These are phyloP conservation scores for Ramularia endophylla DNA, from an alignment of 2,329 filamentous ascomycete species.

Conservation along the genomic window DNA sequence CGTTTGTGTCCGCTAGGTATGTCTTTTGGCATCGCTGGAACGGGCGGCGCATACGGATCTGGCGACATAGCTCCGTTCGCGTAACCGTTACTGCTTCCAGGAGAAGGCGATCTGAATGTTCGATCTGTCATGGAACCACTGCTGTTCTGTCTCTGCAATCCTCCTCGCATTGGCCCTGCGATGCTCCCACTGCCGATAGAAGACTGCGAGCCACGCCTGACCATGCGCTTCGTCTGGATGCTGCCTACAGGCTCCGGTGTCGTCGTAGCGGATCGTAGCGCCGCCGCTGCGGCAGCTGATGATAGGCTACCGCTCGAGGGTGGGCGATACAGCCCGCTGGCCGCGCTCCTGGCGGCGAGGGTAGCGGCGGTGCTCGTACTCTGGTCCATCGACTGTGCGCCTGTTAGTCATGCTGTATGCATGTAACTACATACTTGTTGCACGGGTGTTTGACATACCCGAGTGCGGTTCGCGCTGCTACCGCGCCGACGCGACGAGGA, in stretches of 20 bases:
- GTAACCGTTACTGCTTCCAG: conserved; percentile 33
- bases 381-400: conserved; percentile 45
- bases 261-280: conserved; percentile 69
- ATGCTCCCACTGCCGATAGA: conserved; percentile 52
- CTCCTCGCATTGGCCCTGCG: conserved; percentile 33
- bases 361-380: conserved; percentile 67
- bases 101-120: conserved; percentile 75
- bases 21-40: conserved; percentile 58
- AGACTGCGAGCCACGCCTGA: conserved; percentile 66
- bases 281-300: conserved; percentile 78
- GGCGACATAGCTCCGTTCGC: conserved; percentile 22
- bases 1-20: conserved; percentile 32
- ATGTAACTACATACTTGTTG: background rate
- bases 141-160: conserved; percentile 61
- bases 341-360: conserved; percentile 70
- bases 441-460: background rate
- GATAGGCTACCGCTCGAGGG: conserved; percentile 63
- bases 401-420: conserved; percentile 3
- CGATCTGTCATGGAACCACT: conserved; percentile 80
- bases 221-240: conserved; percentile 80
- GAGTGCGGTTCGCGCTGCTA: conserved; percentile 13
- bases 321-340: conserved; percentile 55
- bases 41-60: conserved; percentile 54
- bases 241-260: conserved; percentile 74
- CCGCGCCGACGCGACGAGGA: conserved; percentile 11